phyloP scores from a whole-genome alignment of 2,329 filamentous ascomycete species.

The Ilyonectria destructans region DNA sequence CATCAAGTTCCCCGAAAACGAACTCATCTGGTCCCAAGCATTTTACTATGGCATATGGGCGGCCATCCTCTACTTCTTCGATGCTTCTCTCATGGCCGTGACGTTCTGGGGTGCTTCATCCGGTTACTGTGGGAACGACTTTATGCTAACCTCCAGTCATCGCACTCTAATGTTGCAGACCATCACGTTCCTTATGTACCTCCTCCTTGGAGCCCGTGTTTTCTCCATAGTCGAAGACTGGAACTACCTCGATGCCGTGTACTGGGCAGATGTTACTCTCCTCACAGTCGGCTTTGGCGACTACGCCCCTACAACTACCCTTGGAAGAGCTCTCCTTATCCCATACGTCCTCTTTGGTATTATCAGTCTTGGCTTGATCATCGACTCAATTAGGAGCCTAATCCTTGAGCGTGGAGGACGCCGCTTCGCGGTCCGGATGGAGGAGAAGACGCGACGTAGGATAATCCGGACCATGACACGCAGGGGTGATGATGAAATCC shows the following conservation, averaged over 20 bases:
- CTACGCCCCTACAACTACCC: slow-evolving; percentile 61
- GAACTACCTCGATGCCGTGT: slow-evolving; percentile 83
- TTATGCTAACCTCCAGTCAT: slow-evolving; percentile 84
- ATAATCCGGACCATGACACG: slow-evolving; percentile 63
- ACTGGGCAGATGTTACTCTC: slow-evolving; percentile 83
- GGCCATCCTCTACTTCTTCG: slow-evolving; percentile 84
- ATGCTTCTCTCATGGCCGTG: slow-evolving; percentile 81
- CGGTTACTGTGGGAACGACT: slow-evolving; percentile 83
- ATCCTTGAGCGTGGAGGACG: slow-evolving; percentile 72
- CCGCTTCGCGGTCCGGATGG: slow-evolving; percentile 70
- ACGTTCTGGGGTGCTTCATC: slow-evolving; percentile 84
- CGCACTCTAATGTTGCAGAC: slow-evolving; percentile 93
- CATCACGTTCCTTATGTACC: slow-evolving; percentile 86
- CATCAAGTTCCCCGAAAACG: slow-evolving; percentile 57
- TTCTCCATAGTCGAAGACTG: slow-evolving; percentile 83
- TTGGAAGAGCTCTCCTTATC: slow-evolving; percentile 81
- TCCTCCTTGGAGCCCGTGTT: slow-evolving; percentile 83
- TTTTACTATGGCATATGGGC: slow-evolving; percentile 91
- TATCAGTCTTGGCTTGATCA: slow-evolving; percentile 87
- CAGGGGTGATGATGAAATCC: slow-evolving; percentile 63
- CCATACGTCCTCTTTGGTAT: slow-evolving; percentile 89
- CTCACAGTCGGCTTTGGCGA: slow-evolving; percentile 79
- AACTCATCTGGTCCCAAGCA: slow-evolving; percentile 82
- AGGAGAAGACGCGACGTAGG: slow-evolving; percentile 71
- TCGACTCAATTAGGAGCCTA: slow-evolving; percentile 82